Percentiles rank a stretch among this genome's conserved stretches.
Evolutionary conservation across 768 basidiomycete genomes (phyloP).

Genomic region (Gymnopilus junonius): DNA sequence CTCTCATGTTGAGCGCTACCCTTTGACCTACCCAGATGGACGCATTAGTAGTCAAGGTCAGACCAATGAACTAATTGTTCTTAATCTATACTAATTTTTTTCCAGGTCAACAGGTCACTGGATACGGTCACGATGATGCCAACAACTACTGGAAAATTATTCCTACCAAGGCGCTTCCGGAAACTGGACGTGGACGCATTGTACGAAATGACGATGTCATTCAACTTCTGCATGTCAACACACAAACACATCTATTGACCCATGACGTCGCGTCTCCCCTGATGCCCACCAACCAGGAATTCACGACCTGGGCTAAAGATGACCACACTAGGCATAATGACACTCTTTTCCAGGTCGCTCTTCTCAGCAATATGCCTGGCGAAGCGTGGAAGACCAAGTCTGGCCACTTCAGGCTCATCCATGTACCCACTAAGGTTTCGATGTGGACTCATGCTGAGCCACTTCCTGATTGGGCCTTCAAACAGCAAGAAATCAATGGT

Average conservation of each 20-base stretch:
- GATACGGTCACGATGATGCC: constrained; percentile 90
- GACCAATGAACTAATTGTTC: not conserved
- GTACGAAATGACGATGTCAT: constrained; percentile 90
- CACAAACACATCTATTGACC: constrained; percentile 82
- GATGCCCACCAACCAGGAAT: constrained; percentile 98
- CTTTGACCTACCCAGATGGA: constrained; percentile 93
- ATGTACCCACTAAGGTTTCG: constrained; percentile 87
- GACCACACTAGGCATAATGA: constrained; percentile 83
- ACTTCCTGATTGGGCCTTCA: constrained; percentile 96
- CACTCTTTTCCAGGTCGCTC: constrained; percentile 80
- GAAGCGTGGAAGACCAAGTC: constrained; percentile 94
- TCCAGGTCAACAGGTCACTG: constrained; percentile 93
- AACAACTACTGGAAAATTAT: constrained; percentile 97
- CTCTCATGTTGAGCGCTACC: constrained; percentile 91
- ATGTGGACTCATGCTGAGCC: constrained; percentile 90
- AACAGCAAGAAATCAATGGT: constrained; percentile 97
- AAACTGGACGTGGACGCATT: constrained; percentile 89
- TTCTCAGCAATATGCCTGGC: constrained; percentile 76
- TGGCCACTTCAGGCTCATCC: constrained; percentile 89
- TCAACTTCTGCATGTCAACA: constrained; percentile 87
- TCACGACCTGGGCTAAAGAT: constrained; percentile 89
- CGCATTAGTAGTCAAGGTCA: constrained; percentile 92
- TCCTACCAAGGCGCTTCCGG: constrained; percentile 93
- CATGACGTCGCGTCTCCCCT: constrained; percentile 98
- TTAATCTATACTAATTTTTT: not conserved